Evolutionary conservation across 192 early-diverging fungal species (phyloP), one percentile per base, ranked within the genome.

Genomic region (Dimargaris cristalligena): DNA sequence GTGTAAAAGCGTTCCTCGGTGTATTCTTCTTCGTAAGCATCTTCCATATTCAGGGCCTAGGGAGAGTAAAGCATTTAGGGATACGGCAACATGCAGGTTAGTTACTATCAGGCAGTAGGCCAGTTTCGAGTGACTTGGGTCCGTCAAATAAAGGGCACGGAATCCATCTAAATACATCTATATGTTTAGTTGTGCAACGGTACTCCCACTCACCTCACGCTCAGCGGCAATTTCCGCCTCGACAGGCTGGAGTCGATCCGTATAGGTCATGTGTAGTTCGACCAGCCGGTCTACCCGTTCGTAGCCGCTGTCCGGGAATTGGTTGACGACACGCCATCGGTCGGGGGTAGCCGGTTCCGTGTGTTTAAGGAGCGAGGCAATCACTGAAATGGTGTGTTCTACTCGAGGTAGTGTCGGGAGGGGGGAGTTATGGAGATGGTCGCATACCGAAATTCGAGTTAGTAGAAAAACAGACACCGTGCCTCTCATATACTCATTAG

Each of bases 361-460:
- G 34, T 83, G 77, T 33, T 80, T 76, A 58, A 96, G 75, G 18
- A 98, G 68, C 26, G 85, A 88, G 13, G 83, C 70, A 41, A 98
- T 70, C 52, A 93, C 89, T 45, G 89, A 84, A 4, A 91, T 69
- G 0, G 87, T 71, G 61, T 93, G 91, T 60, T 95, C 94, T n/a
- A n/a, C n/a, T n/a, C n/a, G n/a, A n/a, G n/a, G n/a, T n/a, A n/a
- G n/a, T n/a, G n/a, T n/a, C n/a, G n/a, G n/a, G n/a, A n/a, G n/a
- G n/a, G n/a, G n/a, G n/a, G n/a, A n/a, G n/a, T n/a, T n/a, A n/a
- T n/a, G n/a, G n/a, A n/a, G n/a, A n/a, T n/a, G n/a, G n/a, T n/a
- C n/a, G n/a, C n/a, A n/a, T n/a, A n/a, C n/a, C n/a, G n/a, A n/a
- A n/a, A n/a, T n/a, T n/a, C n/a, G n/a, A n/a, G n/a, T n/a, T n/a